Percentiles rank a stretch among this genome's conserved stretches.
Evolutionary conservation across 2,329 filamentous ascomycete genomes (phyloP).

Genomic region (Aaosphaeria pasadenensis): DNA sequence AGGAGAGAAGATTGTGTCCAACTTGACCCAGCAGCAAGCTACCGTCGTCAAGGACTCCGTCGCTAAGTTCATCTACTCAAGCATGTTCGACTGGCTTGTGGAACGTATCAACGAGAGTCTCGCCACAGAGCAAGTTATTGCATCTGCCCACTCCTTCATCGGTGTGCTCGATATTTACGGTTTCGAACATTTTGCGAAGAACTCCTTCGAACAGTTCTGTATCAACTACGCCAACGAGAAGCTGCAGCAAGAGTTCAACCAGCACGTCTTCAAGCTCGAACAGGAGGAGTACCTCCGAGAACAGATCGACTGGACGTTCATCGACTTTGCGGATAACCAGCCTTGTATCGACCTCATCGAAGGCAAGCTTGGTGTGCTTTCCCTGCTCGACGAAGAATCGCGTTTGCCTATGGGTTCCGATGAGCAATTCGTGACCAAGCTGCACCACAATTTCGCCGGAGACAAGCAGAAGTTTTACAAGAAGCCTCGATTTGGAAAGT

Average conservation of each 20-base stretch:
- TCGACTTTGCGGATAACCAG: constrained; percentile 98
- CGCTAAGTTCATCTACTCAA: constrained; percentile 98
- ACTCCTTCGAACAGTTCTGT: constrained; percentile 99
- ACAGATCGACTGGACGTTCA: constrained; percentile 98
- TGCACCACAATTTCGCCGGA: constrained; percentile 86
- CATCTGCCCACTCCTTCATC: constrained; percentile 83
- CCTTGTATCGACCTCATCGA: constrained; percentile 98
- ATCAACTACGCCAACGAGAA: constrained; percentile 99
- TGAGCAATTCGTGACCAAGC: constrained; percentile 92
- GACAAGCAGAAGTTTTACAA: constrained; percentile 98
- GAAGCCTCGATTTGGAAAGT: constrained; percentile 97
- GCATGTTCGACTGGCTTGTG: constrained; percentile 98
- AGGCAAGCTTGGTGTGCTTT: constrained; percentile 89
- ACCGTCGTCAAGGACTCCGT: constrained; percentile 94
- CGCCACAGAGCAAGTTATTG: constrained; percentile 82
- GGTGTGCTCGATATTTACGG: constrained; percentile 99
- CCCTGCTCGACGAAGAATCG: constrained; percentile 92
- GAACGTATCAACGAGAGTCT: constrained; percentile 91
- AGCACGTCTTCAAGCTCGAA: constrained; percentile 98
- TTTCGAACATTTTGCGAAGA: constrained; percentile 99
- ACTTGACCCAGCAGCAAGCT: constrained; percentile 89
- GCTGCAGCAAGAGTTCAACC: constrained; percentile 97
- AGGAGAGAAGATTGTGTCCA: constrained; percentile 96
- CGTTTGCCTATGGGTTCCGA: constrained; percentile 95
- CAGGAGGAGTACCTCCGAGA: constrained; percentile 97